Evolutionary conservation across 257 asterid species (phyloP).

Genomic region (Gentiana straminea): DNA sequence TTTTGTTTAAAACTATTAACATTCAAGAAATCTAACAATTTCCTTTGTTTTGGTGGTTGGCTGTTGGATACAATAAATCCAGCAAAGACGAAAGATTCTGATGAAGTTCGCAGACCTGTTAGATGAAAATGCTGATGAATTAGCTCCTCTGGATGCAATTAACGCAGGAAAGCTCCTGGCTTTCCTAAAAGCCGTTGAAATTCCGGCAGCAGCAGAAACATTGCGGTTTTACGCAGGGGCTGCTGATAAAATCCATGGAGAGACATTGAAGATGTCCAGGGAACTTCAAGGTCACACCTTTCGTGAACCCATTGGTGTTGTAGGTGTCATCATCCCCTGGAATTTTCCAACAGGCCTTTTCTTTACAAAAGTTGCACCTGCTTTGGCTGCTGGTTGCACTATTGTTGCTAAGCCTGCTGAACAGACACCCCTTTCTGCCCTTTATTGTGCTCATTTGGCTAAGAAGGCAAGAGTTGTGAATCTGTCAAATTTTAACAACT

Average conservation of each 20-base stretch:
- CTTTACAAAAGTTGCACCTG: slow-evolving; percentile 15
- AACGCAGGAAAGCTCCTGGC: slow-evolving; percentile 18
- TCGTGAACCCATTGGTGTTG: slow-evolving; percentile 27
- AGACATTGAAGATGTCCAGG: slow-evolving; percentile 19
- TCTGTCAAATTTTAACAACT: background rate
- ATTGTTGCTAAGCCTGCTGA: slow-evolving; percentile 24
- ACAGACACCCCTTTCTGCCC: slow-evolving; percentile 23
- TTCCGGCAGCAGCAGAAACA: slow-evolving; percentile 17
- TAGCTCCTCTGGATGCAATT: slow-evolving; percentile 19
- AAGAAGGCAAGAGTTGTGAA: slow-evolving; percentile 7
- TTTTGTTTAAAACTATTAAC: too few relatives aligned
- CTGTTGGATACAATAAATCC: background rate
- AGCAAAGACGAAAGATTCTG: slow-evolving; percentile 20
- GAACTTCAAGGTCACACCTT: slow-evolving; percentile 18
- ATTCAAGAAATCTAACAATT: too few relatives aligned
- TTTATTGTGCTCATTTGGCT: slow-evolving; percentile 21
- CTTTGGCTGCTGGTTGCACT: slow-evolving; percentile 27
- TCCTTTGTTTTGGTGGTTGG: too few relatives aligned
- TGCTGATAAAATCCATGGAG: slow-evolving; percentile 30
- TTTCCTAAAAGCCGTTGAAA: slow-evolving; percentile 6
- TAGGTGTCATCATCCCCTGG: slow-evolving; percentile 25
- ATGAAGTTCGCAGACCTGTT: slow-evolving; percentile 19
- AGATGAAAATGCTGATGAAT: slow-evolving; percentile 18
- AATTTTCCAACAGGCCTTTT: slow-evolving; percentile 15
- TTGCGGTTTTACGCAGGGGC: slow-evolving; percentile 22